Evolutionary conservation across 2,329 filamentous ascomycete genomes (phyloP), one percentile per base, ranked within the genome.

Genomic region (Alternaria triticimaculans): DNA sequence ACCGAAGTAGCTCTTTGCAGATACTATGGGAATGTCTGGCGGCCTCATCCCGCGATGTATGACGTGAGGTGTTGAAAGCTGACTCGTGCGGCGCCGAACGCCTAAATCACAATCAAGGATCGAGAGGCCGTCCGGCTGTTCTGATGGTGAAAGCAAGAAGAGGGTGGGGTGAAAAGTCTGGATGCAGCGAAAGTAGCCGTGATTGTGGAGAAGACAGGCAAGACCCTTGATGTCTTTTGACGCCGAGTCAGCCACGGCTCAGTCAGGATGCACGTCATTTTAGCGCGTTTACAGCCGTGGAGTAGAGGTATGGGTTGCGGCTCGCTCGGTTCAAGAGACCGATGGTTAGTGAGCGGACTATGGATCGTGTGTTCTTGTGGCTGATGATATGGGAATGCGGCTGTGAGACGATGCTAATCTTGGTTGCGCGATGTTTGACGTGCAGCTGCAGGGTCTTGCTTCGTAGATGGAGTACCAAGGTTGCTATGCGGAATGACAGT

Each of bases 251-350:
- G 56, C 56, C 30, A 64, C 59, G 54, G 66, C 65, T 66, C 64
- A 66, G 53, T 55, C 66, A 63, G 63, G 55, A 64, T 72, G 69
- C 68, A 72, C 67, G 66, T 69, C 69, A 72, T 72, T 66, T 72
- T 72, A 72, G 69, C 51, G 63, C 45, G 55, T 54, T 66, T 66
- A 46, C 48, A 55, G 46, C 49, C 63, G 66, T 70, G 68, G 68
- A 70, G 68, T 59, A 54, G n/a, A 63, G 33, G 44, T 58, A 58
- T 57, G 50, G 55, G 28, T 18, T 59, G 65, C 60, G 58, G 64
- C 61, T 72, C 54, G 69, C 58, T 62, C 69, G 66, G 67, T 63
- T 49, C 41, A 62, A 58, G 50, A 64, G 49, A 58, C 69, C 69
- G 69, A 66, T 45, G 41, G 41, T 61, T 54, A 65, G 63, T 60